Evolutionary conservation across 768 basidiomycete genomes (phyloP).

Genomic region (Leucosporidium scottii): DNA sequence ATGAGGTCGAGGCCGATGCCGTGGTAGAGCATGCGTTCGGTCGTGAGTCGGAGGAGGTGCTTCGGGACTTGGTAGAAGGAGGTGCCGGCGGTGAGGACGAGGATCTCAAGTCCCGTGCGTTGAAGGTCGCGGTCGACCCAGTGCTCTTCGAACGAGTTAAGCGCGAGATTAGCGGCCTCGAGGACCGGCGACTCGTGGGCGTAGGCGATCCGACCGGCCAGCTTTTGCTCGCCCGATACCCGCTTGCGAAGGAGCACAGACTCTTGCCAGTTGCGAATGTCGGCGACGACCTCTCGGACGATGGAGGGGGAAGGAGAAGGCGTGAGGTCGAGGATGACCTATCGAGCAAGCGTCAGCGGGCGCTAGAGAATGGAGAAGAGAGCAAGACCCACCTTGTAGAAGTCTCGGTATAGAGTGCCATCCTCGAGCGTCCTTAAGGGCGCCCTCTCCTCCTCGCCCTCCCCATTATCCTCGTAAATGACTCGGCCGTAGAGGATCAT

Average conservation of each 20-base stretch:
- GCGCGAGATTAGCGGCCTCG: conserved; percentile 84
- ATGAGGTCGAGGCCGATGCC: conserved; percentile 85
- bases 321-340: conserved; percentile 82
- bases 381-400: conserved; percentile 50
- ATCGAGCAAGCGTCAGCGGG: background rate
- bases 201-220: conserved; percentile 70
- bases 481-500: conserved; percentile 92
- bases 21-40: conserved; percentile 86
- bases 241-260: conserved; percentile 18
- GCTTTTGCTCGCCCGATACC: conserved; percentile 46
- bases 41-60: conserved; percentile 78
- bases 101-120: conserved; percentile 72
- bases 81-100: conserved; percentile 86
- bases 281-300: conserved; percentile 19
- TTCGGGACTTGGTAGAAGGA: conserved; percentile 91
- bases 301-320: conserved; percentile 25
- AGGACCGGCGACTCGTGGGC: conserved; percentile 94
- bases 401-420: conserved; percentile 48
- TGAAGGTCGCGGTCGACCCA: conserved; percentile 91
- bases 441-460: conserved; percentile 60
- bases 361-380: background rate
- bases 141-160: conserved; percentile 88
- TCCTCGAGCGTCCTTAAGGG: conserved; percentile 68
- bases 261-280: conserved; percentile 21
- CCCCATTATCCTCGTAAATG: conserved; percentile 65